Conservation (phyloP, 169 alveolate species). For the Cryptosporidium felis region DNA sequence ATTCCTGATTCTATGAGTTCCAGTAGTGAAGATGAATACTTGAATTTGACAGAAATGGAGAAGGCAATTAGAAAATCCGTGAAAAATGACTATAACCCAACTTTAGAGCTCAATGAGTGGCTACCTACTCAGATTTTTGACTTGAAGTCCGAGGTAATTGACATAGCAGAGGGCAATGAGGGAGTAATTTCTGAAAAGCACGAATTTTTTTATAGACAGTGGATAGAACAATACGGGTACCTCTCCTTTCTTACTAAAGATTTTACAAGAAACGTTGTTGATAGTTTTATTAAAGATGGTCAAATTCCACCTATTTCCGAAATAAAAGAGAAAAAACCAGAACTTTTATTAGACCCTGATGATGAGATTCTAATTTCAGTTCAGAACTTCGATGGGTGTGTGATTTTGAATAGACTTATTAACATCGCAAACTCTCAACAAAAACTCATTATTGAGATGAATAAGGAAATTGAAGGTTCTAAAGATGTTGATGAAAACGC, state of each 20-base stretch:
- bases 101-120: slow-evolving; percentile 36
- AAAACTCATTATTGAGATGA: slow-evolving; percentile 31
- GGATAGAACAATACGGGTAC: slow-evolving; percentile 47
- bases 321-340: slow-evolving; percentile 2
- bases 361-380: slow-evolving; percentile 32
- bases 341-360: slow-evolving; percentile 34
- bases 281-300: slow-evolving; percentile 22
- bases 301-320: not conserved
- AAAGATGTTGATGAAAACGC: not conserved
- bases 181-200: slow-evolving; percentile 16
- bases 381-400: slow-evolving; percentile 47
- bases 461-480: not conserved
- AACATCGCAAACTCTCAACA: slow-evolving; percentile 51
- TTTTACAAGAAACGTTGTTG: slow-evolving; percentile 1
- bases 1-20: not conserved
- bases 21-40: slow-evolving; percentile 13
- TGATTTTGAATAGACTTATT: slow-evolving; percentile 1
- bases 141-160: slow-evolving; percentile 16
- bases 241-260: slow-evolving; percentile 2
- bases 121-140: slow-evolving; percentile 20
- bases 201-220: slow-evolving; percentile 57
- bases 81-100: not conserved
- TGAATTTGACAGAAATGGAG: slow-evolving; percentile 47
- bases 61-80: not conserved
- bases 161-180: not conserved